Base-by-base conservation (phyloP, 805 yeast genomes). In the Kuraishia capsulata region DNA sequence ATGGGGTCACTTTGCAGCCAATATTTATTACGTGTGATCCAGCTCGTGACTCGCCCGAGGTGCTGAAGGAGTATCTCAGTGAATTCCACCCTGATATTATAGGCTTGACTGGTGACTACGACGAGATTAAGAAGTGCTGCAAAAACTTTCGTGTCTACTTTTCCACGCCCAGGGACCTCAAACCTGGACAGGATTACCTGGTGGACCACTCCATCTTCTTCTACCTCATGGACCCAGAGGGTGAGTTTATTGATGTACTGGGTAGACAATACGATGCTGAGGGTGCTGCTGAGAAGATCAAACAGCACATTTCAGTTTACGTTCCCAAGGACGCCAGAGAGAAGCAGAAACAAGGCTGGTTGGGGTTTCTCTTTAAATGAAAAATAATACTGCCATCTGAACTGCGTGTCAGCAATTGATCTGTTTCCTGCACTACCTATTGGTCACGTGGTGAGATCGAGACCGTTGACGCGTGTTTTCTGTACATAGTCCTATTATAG, bases 191-290 rank as follows among this genome's bases (percentile, higher is more conserved):
- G 61, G 96, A 92, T 51, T 92, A 92, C 56, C 69, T 92, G 44
- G 98, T 92, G 24, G 98, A 92, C 56, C 98, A 92, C 61, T 90
- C 97, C 3, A 88, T 92, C 42, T 92, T 92, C 75, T 90, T 90
- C 63, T 92, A 92, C 54, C 66, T 92, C 51, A 90, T 92, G 97
- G 97, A 92, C 57, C 89, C 96, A n/a, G 96, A 92, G 56, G 98
- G 97, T 35, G 78, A 86, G 54, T 92, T 87, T 54, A 83, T 90
- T 36, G 96, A 90, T 57, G 97, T 92, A 5, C 67, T 90, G 48
- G 98, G 98, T 39, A 79, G 95, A 59, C 90, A 90, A 52, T 85
- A 80, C 48, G 85, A 80, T 41, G 89, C 88, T 20, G 70, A 67
- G 17, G 79, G 80, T 44, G 96, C 94, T 20, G 80, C 79, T 13